Percentiles rank a stretch among this genome's conserved stretches.
These are phyloP conservation scores for Sistotremastrum niveocremeum DNA, from an alignment of 768 basidiomycete species.

Conservation along the genomic window DNA sequence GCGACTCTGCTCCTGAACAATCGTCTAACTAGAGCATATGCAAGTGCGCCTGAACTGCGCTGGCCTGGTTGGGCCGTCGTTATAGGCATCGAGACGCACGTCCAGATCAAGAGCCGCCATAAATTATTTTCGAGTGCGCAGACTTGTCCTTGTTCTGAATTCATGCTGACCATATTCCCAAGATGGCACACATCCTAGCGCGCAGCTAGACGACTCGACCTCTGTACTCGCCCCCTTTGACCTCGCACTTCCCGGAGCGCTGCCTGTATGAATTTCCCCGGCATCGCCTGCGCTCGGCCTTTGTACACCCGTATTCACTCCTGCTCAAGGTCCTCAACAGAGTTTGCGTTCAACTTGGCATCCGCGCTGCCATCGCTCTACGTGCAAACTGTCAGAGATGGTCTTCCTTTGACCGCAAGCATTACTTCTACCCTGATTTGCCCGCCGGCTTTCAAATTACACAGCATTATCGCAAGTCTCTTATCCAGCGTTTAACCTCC, in stretches of 20 bases:
- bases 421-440: conserved; percentile 94
- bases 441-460: conserved; percentile 96
- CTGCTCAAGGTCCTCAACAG: conserved; percentile 40
- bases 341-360: conserved; percentile 62
- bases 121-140: conserved; percentile 78
- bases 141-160: background rate
- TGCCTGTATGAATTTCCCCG: conserved; percentile 50
- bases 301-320: conserved; percentile 3
- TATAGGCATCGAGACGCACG: conserved; percentile 92
- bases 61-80: conserved; percentile 87
- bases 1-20: too few relatives aligned
- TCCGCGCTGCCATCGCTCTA: conserved; percentile 73
- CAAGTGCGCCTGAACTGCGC: conserved; percentile 14
- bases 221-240: conserved; percentile 56
- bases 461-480: conserved; percentile 67
- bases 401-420: conserved; percentile 91
- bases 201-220: conserved; percentile 24
- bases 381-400: conserved; percentile 44
- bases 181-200: background rate
- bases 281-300: background rate
- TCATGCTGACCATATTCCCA: background rate
- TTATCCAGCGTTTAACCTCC: conserved; percentile 4
- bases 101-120: conserved; percentile 73
- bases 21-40: conserved; percentile 1
- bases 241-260: conserved; percentile 84